Evolutionary conservation across 2,329 filamentous ascomycete genomes (phyloP).

Genomic region (Hypoxylon rubiginosum): DNA sequence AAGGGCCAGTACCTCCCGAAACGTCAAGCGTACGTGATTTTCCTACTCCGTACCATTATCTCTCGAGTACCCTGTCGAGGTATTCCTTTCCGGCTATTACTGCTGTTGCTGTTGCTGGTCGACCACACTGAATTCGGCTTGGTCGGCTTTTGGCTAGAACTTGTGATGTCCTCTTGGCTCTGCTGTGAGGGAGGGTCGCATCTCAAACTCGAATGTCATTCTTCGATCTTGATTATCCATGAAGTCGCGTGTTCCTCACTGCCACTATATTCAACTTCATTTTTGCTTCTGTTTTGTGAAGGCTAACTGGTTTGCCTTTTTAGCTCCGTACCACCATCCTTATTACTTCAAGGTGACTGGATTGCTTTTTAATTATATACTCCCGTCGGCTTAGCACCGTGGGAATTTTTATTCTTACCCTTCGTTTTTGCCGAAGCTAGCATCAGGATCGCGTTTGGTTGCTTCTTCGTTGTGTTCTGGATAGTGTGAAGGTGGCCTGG

Average conservation of each 20-base stretch:
- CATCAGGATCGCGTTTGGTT: slow-evolving; percentile 44
- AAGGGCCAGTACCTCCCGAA: slow-evolving; percentile 55
- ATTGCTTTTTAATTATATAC: slow-evolving; percentile 37
- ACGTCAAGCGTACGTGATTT: slow-evolving; percentile 60
- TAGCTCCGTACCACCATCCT: slow-evolving; percentile 20
- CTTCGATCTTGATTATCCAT: slow-evolving; percentile 10
- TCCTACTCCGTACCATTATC: slow-evolving; percentile 51
- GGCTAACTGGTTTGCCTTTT: slow-evolving; percentile 21
- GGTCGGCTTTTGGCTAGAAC: slow-evolving; percentile 19
- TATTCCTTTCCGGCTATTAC: slow-evolving; percentile 38
- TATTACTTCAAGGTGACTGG: slow-evolving; percentile 33
- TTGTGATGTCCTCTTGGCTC: slow-evolving; percentile 26
- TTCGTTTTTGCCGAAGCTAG: slow-evolving; percentile 37
- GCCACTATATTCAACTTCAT: slow-evolving; percentile 12
- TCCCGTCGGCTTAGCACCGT: slow-evolving; percentile 20
- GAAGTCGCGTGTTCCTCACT: background rate
- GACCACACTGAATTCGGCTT: slow-evolving; percentile 39
- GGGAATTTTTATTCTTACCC: slow-evolving; percentile 36
- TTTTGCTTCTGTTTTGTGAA: slow-evolving; percentile 13
- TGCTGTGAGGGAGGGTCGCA: slow-evolving; percentile 17
- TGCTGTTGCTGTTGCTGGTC: slow-evolving; percentile 44
- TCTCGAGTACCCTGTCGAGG: slow-evolving; percentile 48
- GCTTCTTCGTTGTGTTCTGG: slow-evolving; percentile 42
- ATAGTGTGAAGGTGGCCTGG: slow-evolving; percentile 43
- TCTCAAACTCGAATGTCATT: slow-evolving; percentile 21